phyloP scores from a whole-genome alignment of 2,329 filamentous ascomycete species.

The Aureobasidium melanogenum region DNA sequence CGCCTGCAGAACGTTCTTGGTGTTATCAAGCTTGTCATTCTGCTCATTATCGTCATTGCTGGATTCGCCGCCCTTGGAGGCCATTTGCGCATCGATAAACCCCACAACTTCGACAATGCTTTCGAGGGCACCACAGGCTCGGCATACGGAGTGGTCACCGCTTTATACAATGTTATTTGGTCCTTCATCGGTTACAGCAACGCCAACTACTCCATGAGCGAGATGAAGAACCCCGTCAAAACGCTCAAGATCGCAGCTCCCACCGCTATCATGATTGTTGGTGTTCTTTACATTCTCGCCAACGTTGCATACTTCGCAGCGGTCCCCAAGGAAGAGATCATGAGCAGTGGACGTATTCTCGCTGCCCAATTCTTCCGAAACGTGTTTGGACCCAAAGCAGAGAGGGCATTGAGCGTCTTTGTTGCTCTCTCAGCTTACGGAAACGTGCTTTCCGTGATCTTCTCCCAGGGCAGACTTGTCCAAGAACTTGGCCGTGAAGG shows the following conservation, averaged over 20 bases:
- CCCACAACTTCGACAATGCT: constrained; percentile 54
- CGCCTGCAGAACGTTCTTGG: constrained; percentile 59
- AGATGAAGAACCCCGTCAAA: constrained; percentile 44
- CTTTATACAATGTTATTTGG: constrained; percentile 65
- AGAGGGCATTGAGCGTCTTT: constrained; percentile 54
- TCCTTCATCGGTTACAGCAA: constrained; percentile 59
- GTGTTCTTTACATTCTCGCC: constrained; percentile 38
- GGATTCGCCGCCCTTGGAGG: constrained; percentile 43
- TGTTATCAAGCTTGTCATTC: constrained; percentile 55
- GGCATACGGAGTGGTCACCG: constrained; percentile 59
- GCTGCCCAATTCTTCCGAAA: constrained; percentile 52
- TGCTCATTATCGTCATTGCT: constrained; percentile 56
- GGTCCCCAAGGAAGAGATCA: constrained; percentile 31
- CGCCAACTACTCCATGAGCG: constrained; percentile 57
- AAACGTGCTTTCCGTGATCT: constrained; percentile 55
- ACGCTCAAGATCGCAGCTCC: constrained; percentile 54
- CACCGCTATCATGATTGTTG: constrained; percentile 49
- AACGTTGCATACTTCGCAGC: constrained; percentile 57
- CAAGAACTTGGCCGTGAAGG: constrained; percentile 52
- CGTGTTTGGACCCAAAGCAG: constrained; percentile 42
- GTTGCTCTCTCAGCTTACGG: constrained; percentile 50
- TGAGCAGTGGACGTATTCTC: constrained; percentile 44
- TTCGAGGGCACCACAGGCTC: constrained; percentile 59
- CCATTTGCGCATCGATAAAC: constrained; percentile 53
- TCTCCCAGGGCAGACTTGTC: constrained; percentile 57